Base-by-base conservation (phyloP, 2,329 filamentous ascomycete species). In the Aspergillus ibericus region DNA sequence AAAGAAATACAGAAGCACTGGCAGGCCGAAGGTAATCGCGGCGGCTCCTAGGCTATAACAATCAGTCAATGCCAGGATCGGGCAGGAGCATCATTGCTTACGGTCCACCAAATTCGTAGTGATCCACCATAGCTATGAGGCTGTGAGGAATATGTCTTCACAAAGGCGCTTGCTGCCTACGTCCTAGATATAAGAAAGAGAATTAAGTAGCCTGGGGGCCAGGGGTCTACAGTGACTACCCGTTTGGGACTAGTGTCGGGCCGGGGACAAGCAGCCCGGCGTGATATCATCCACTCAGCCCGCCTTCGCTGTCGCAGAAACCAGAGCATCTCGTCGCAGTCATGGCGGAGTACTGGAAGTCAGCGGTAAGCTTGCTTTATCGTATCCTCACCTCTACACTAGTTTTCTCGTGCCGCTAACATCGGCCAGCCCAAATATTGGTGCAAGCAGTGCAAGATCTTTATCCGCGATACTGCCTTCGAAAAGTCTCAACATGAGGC, bases 401-500 rank as follows among this genome's bases (percentile, higher is more conserved):
- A 25, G 2, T 29, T 35, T 15, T 51, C 9, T 6, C n/a, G 10
- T 12, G 25, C 20, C 54, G 40, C 68, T 73, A 58, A 76, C 51
- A 18, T n/a, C 16, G 12, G 10, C 44, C 56, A 87, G 75, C 93
- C 93, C 5, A 93, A 89, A 73, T 96, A 96, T 80, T 98, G 93
- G 92, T 99, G 95, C 85, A 98, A 98, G 77, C 91, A 96, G 81
- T 99, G 95, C 84, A 86, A 87, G 72, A 85, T 85, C 72, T 98
- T 88, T 77, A 90, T 99, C 51, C 90, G 91, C 77, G 95, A 99
- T 81, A 97, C 93, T 20, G 88, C 91, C 66, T 86, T 97, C 75
- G 93, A 96, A 75, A 89, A 88, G 67, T 83, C 87, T 64, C 93
- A 97, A 77, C 93, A 97, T 78, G 93, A 97, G 77, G 85, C 90